A percentile compares a stretch with the other conserved stretches of the same genome.
phyloP scores from a whole-genome alignment of 352 stramenopile species.

The Globisporangium heterothallicum region DNA sequence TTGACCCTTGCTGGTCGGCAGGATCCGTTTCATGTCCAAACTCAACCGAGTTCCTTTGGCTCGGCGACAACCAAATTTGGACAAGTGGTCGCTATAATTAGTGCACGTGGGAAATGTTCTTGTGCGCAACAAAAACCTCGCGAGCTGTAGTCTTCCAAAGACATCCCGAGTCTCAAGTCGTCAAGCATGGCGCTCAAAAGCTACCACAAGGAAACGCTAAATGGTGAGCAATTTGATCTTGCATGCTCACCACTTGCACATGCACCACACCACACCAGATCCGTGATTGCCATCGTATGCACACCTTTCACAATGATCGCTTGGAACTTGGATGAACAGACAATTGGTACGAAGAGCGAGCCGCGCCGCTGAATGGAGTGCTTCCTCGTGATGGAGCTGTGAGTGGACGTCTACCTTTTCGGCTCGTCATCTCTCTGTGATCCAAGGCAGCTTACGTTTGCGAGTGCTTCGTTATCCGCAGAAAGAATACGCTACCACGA shows the following conservation, averaged over 20 bases:
- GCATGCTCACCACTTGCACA: too few species aligned
- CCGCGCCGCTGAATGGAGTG: conserved; percentile 52
- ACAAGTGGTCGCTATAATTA: neutral
- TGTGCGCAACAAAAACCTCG: neutral
- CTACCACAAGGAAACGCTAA: conserved; percentile 72
- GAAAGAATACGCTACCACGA: conserved; percentile 67
- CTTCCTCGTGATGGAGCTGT: conserved; percentile 59
- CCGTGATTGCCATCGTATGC: too few species aligned
- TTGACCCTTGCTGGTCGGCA: too few species aligned
- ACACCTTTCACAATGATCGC: too few species aligned
- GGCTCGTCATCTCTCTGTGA: neutral
- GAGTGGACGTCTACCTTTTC: neutral
- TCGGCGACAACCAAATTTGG: conserved; percentile 14
- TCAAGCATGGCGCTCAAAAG: conserved; percentile 67
- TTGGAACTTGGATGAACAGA: conserved; percentile 24
- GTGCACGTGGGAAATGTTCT: neutral
- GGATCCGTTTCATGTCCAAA: conserved; percentile 8
- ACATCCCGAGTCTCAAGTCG: neutral
- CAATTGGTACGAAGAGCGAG: conserved; percentile 82
- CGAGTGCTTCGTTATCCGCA: conserved; percentile 11
- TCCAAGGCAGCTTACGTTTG: neutral
- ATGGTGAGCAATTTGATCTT: conserved; percentile 51
- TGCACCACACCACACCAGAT: too few species aligned
- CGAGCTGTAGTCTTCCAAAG: neutral
- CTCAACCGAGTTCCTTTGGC: neutral